Evolutionary conservation across 176 grass and related monocot species (phyloP).

Genomic region (Canna indica): DNA sequence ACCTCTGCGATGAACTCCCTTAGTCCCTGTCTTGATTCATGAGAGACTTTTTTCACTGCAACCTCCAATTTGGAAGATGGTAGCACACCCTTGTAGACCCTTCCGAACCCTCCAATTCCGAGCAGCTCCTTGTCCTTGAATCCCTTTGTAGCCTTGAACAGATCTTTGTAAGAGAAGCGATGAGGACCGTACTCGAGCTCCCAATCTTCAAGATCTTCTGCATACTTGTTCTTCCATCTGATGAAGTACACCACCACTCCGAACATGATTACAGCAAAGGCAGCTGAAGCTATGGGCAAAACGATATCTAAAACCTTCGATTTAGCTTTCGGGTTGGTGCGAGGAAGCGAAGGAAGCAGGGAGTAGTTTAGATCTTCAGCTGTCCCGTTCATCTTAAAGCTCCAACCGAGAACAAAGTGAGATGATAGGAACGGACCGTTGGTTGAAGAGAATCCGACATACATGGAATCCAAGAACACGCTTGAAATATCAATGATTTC

Average conservation of each 20-base stretch:
- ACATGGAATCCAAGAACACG: not conserved
- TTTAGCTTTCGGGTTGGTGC: not conserved
- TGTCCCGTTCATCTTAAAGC: not conserved
- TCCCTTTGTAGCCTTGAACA: conserved; percentile 13
- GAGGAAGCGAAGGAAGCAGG: conserved; percentile 22
- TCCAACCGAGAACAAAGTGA: conserved; percentile 2
- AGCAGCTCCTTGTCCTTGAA: conserved; percentile 20
- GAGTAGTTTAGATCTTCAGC: not conserved
- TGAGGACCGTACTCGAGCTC: conserved; percentile 27
- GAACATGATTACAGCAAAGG: not conserved
- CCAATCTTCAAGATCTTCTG: conserved; percentile 28
- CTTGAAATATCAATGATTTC: not conserved
- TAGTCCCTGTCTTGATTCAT: conserved; percentile 34
- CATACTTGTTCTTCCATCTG: conserved; percentile 3
- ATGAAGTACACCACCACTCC: not conserved
- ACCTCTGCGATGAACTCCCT: conserved; percentile 28
- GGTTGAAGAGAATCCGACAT: not conserved
- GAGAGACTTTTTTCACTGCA: conserved; percentile 29
- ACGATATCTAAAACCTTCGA: not conserved
- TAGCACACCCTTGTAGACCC: conserved; percentile 30
- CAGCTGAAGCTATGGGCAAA: conserved; percentile 4
- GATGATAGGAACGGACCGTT: not conserved
- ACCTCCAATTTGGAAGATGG: conserved; percentile 11
- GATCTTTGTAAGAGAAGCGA: conserved; percentile 17
- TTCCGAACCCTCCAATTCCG: conserved; percentile 30